Percentiles rank a stretch among this genome's conserved stretches.
These are phyloP conservation scores for Calonectria pteridis DNA, from an alignment of 2,329 filamentous ascomycete genomes.

Conservation along the genomic window DNA sequence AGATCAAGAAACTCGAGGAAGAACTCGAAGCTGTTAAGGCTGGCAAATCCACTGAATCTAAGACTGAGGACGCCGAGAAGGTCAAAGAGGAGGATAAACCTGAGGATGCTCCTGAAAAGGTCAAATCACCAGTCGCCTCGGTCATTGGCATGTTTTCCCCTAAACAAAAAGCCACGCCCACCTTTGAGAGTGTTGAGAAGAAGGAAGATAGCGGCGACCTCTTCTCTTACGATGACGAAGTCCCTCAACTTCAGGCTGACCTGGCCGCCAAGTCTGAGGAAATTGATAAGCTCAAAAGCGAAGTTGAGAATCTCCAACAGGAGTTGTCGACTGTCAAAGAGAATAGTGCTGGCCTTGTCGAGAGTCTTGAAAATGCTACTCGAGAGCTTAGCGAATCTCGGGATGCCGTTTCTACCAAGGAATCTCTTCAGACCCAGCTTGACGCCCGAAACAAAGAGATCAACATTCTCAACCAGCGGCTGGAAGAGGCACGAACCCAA, in stretches of 20 bases:
- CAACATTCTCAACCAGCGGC: constrained; percentile 61
- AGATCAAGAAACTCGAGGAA: constrained; percentile 70
- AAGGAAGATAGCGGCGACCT: constrained; percentile 74
- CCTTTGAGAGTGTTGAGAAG: constrained; percentile 42
- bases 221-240: constrained; percentile 92
- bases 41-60: constrained; percentile 42
- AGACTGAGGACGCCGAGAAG: constrained; percentile 48
- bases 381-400: constrained; percentile 68
- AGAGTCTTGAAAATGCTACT: constrained; percentile 76
- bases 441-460: constrained; percentile 63
- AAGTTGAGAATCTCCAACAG: constrained; percentile 76
- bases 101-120: constrained; percentile 41
- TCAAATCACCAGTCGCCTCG: constrained; percentile 61
- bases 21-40: constrained; percentile 68
- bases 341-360: constrained; percentile 74
- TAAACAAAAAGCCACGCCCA: constrained; percentile 55
- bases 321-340: constrained; percentile 81
- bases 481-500: constrained; percentile 58
- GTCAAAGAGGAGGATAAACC: constrained; percentile 45
- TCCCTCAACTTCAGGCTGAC: constrained; percentile 83
- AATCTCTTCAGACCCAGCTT: constrained; percentile 63
- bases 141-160: constrained; percentile 64
- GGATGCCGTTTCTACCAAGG: constrained; percentile 54
- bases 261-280: constrained; percentile 77
- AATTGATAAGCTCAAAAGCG: constrained; percentile 76